A percentile compares a stretch with the other conserved stretches of the same genome.
Evolutionary conservation across 2,329 filamentous ascomycete species (phyloP).

Genomic region (Xylaria polymorpha): DNA sequence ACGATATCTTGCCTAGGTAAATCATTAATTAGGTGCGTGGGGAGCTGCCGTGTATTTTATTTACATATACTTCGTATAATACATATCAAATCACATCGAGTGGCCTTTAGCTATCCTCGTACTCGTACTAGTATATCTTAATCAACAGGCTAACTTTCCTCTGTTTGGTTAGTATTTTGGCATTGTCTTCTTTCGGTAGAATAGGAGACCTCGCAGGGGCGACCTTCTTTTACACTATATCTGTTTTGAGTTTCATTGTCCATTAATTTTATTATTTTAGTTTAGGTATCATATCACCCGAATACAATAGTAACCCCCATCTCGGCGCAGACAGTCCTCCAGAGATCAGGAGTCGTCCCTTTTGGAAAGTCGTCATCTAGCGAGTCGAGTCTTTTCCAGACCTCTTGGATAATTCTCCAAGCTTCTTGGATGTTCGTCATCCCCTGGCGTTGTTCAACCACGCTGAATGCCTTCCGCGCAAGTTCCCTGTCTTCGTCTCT

Average conservation of each 20-base stretch:
- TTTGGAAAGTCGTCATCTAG: constrained; percentile 43
- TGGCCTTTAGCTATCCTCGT: neutral
- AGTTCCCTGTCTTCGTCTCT: constrained; percentile 61
- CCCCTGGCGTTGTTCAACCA: constrained; percentile 67
- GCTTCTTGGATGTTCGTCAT: constrained; percentile 73
- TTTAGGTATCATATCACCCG: constrained; percentile 54
- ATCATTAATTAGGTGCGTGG: neutral
- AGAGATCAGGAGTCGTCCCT: constrained; percentile 56
- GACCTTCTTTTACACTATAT: neutral
- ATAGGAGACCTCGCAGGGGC: neutral
- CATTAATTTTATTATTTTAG: constrained; percentile 3
- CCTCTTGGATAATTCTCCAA: constrained; percentile 70
- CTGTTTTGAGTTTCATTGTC: neutral
- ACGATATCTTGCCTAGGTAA: neutral
- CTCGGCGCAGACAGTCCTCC: constrained; percentile 68
- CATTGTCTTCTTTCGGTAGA: neutral
- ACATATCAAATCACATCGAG: neutral
- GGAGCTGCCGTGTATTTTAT: neutral
- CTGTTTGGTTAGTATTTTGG: neutral
- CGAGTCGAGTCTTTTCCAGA: constrained; percentile 66
- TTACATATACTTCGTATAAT: neutral
- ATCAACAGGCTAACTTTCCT: neutral
- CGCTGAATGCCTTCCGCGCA: constrained; percentile 63
- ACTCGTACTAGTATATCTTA: neutral
- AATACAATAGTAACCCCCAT: constrained; percentile 71